Evolutionary conservation across 805 yeast genomes (phyloP), one percentile per base, ranked within the genome.

Genomic region (Teunomyces funiuensis): DNA sequence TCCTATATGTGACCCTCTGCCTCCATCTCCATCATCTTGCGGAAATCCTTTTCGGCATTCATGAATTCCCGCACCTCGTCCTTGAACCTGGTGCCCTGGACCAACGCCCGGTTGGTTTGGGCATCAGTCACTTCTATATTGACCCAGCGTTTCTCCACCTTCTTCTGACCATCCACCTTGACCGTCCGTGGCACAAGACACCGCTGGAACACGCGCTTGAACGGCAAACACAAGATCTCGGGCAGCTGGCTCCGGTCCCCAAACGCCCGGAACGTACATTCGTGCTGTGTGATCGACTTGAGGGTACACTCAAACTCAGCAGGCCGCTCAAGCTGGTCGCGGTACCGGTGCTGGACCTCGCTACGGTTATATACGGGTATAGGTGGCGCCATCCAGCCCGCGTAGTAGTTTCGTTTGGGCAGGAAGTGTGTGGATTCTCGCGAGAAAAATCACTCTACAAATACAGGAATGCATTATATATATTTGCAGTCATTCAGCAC

Each of bases 401-500:
- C 22, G n/a, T 25, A 5, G 13, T 34, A 2, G 17, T 28, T 13
- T 5, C 3, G 25, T 22, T 19, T 19, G 7, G 22, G 22, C 7
- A 19, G 7, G 22, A 19, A 19, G 7, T 19, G 5, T 22, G 25
- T 22, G 25, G 25, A 22, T 22, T 22, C 10, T 5, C 7, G 7
- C 10, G 10, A 3, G 9, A 22, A 7, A 22, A 22, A 22, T n/a
- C n/a, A n/a, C n/a, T n/a, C n/a, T n/a, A n/a, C n/a, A 7, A 19
- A 19, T 19, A 22, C 25, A 22, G 25, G 25, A 22, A 5, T 22
- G 25, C 25, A 22, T 9, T 22, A 22, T n/a, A n/a, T n/a, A 22
- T 22, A 8, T 9, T 7, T 22, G 3, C 25, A 7, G 25, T 11
- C 22, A 5, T 17, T 23, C n/a, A 85, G 58, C 97, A 93, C 58